Evolutionary conservation across 768 basidiomycete genomes (phyloP).

Genomic region (Boletellus ananas): DNA sequence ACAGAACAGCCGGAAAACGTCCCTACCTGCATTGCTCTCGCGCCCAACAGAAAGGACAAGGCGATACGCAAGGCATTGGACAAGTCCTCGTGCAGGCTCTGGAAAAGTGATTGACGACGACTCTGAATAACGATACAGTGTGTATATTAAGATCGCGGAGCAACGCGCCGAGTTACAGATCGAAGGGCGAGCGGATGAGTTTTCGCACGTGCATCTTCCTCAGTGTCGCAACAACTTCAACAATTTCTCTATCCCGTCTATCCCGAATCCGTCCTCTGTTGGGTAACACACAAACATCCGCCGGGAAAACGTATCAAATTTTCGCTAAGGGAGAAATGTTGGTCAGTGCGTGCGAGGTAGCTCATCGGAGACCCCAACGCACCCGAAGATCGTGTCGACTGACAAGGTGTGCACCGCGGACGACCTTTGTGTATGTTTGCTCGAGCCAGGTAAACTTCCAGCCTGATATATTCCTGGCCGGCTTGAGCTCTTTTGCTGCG

Average conservation of each 20-base stretch:
- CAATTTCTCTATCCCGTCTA: conserved; percentile 43
- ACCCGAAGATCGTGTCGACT: conserved; percentile 46
- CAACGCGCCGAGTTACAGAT: background rate
- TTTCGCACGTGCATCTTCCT: background rate
- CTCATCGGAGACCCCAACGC: conserved; percentile 7
- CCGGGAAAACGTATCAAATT: conserved; percentile 41
- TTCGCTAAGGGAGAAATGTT: conserved; percentile 28
- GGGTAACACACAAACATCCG: conserved; percentile 53
- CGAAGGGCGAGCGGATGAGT: background rate
- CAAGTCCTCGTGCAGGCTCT: conserved; percentile 38
- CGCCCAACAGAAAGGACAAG: conserved; percentile 38
- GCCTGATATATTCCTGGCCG: conserved; percentile 42
- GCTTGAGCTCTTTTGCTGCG: conserved; percentile 38
- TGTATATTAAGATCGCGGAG: background rate
- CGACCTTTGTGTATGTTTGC: conserved; percentile 41
- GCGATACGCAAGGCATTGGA: conserved; percentile 40
- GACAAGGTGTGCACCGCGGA: conserved; percentile 37
- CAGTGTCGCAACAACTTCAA: conserved; percentile 34
- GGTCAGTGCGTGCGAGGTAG: background rate
- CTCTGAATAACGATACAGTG: background rate
- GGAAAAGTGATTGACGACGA: conserved; percentile 22
- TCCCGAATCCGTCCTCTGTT: conserved; percentile 40
- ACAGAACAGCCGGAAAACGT: conserved; percentile 42
- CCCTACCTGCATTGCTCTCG: conserved; percentile 42
- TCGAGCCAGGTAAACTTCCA: conserved; percentile 44